A percentile compares a stretch with the other conserved stretches of the same genome.
These are phyloP conservation scores for Jamesozyma spencerorum DNA, from an alignment of 805 yeast genomes.

Conservation along the genomic window DNA sequence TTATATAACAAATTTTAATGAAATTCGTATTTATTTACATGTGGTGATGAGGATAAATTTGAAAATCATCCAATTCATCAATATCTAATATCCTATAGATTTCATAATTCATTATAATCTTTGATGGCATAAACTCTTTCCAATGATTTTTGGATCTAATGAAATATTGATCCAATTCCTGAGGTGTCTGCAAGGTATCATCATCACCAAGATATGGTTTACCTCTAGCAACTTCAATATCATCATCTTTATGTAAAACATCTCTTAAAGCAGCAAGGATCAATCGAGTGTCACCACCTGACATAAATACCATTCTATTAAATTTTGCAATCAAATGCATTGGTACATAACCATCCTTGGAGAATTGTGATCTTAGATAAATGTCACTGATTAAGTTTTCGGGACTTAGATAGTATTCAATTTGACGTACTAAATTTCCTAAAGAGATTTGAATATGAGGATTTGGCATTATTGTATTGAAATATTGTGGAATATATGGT, in stretches of 20 bases:
- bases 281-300: conserved; percentile 28
- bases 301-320: conserved; percentile 37
- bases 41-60: no score
- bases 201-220: not conserved
- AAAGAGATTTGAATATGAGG: no score
- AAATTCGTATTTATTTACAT: not conserved
- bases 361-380: conserved; percentile 65
- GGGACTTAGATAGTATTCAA: conserved; percentile 81
- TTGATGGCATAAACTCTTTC: not conserved
- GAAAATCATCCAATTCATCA: not conserved
- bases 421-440: conserved; percentile 36
- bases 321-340: conserved; percentile 19
- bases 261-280: conserved; percentile 24
- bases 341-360: conserved; percentile 23
- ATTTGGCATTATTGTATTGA: no score
- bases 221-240: conserved; percentile 19
- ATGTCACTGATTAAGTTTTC: conserved; percentile 81
- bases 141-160: not conserved
- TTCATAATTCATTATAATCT: not conserved
- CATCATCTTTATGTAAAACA: conserved; percentile 16
- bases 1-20: no score
- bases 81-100: not conserved
- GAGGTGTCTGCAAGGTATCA: not conserved
- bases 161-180: not conserved
- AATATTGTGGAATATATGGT: no score